A percentile compares a stretch with the other conserved stretches of the same genome.
phyloP scores from a whole-genome alignment of 208 protist species.

The Porcisia deanei region DNA sequence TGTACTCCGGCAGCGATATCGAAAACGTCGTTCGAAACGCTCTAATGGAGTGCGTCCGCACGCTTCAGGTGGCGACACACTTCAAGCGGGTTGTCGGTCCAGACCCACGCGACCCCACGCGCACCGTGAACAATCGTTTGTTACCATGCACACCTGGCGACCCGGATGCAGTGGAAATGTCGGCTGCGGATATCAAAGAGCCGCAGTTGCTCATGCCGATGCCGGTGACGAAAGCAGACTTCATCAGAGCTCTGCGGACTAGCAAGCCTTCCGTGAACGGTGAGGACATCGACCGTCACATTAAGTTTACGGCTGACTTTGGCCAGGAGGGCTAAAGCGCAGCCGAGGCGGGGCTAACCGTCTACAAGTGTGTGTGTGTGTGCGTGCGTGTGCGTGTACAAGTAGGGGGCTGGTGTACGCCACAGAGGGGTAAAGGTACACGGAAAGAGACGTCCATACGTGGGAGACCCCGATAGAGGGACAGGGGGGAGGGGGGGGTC shows the following conservation, averaged over 20 bases:
- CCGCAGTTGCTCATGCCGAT: conserved; percentile 92
- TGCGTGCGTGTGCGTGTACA: background rate
- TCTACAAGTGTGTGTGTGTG: background rate
- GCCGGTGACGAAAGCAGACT: conserved; percentile 91
- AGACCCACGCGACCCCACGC: conserved; percentile 71
- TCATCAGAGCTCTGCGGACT: conserved; percentile 90
- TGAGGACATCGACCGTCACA: conserved; percentile 91
- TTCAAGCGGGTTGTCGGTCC: conserved; percentile 94
- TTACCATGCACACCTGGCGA: conserved; percentile 96
- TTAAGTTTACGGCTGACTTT: conserved; percentile 97
- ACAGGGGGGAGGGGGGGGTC: background rate
- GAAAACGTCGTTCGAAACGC: conserved; percentile 96
- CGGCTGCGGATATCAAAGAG: conserved; percentile 85
- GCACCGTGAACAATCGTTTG: conserved; percentile 74
- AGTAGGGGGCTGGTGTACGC: background rate
- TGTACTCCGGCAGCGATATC: conserved; percentile 98
- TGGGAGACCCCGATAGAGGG: background rate
- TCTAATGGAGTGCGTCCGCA: conserved; percentile 98
- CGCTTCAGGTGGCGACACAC: conserved; percentile 96
- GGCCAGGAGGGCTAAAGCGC: conserved; percentile 93
- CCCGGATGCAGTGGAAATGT: conserved; percentile 93
- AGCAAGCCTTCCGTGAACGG: conserved; percentile 90
- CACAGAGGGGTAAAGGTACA: background rate
- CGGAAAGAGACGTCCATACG: background rate
- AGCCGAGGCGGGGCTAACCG: background rate